phyloP scores from a whole-genome alignment of 495 filamentous ascomycete species.

The Penicillium canariense region DNA sequence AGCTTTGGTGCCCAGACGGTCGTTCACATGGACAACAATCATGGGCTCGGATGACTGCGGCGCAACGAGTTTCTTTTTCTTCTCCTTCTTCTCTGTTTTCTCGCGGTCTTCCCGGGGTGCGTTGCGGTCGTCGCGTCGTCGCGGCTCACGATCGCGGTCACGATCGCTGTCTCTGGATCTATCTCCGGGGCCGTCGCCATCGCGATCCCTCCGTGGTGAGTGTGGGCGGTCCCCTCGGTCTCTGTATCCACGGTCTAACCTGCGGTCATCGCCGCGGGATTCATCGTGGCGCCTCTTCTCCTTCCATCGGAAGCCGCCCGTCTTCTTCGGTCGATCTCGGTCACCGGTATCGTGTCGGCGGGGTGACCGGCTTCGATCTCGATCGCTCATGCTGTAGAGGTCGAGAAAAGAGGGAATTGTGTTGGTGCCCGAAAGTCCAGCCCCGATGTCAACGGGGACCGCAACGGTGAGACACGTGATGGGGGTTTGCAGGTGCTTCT shows the following conservation, averaged over 20 bases:
- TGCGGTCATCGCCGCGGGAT: constrained; percentile 42
- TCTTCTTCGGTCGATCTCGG: constrained; percentile 30
- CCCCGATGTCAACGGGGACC: constrained; percentile 17
- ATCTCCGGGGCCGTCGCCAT: constrained; percentile 22
- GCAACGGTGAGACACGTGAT: constrained; percentile 26
- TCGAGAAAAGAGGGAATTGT: constrained; percentile 11
- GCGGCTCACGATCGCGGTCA: constrained; percentile 23
- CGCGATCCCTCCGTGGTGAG: constrained; percentile 35
- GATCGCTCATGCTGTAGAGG: constrained; percentile 32
- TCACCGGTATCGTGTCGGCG: constrained; percentile 25
- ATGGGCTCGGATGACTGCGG: constrained; percentile 61
- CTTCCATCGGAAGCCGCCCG: constrained; percentile 64
- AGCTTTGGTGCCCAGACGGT: constrained; percentile 86
- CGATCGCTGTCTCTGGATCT: constrained; percentile 26
- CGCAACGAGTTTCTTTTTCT: constrained; percentile 36
- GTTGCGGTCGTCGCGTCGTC: constrained; percentile 28
- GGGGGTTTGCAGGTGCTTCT: constrained; percentile 4
- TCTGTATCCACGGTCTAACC: constrained; percentile 57
- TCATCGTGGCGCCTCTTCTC: constrained; percentile 55
- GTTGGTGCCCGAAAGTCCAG: constrained; percentile 20
- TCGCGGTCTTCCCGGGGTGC: constrained; percentile 27
- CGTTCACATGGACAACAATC: constrained; percentile 91
- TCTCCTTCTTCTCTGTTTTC: constrained; percentile 40
- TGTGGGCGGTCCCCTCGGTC: constrained; percentile 34
- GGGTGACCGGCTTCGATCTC: constrained; percentile 40